Base-by-base conservation (phyloP, 2,329 filamentous ascomycete species). In the Botryotinia globosa region DNA sequence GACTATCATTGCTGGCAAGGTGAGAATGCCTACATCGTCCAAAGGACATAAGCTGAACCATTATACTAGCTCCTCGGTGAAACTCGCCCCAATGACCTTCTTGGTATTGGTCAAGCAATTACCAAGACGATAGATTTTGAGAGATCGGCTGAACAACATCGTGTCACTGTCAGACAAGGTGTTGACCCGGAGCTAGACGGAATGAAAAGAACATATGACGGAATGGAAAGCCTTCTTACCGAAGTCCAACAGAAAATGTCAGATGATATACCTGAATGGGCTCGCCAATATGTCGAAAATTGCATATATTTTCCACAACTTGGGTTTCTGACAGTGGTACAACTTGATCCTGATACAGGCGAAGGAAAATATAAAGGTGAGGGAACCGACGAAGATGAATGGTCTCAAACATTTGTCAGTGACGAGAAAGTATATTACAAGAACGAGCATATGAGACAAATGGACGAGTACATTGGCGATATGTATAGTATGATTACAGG, bases 241-340 rank as follows among this genome's bases (percentile, higher is more conserved):
- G 82, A 89, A 70, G 88, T 94, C 2, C 90, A 90, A 8, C 84
- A 85, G 29, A 86, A 88, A n/a, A 84, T 97, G 72, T 87, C 87
- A 0, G 81, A 82, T 22, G 85, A 86, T 1, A 84, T 96, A 32
- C 91, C 94, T 1, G 84, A 87, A 73, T 86, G 86, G 85, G 85
- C 85, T 29, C 81, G 81, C 39, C 80, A 82, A 44, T 85, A 87
- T 73, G 82, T 91, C 22, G 84, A 86, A 48, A 94, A 94, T 71
- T 97, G 97, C 75, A 91, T 96, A 29, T 97, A 96, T 80, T 92
- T 97, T 74, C 95, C 94, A 0, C 94, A 97, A 78, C 88, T 98
- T 54, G 96, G 96, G 0, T 99, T 98, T 79, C 87, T 98, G 54
- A 92, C 94, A 3, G 90, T 91, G 0, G 90, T 97, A 25, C 87